Percentiles rank a stretch among this genome's conserved stretches.
Evolutionary conservation across 495 filamentous ascomycete genomes (phyloP).

Genomic region (Staphylotrichum tortipilum): DNA sequence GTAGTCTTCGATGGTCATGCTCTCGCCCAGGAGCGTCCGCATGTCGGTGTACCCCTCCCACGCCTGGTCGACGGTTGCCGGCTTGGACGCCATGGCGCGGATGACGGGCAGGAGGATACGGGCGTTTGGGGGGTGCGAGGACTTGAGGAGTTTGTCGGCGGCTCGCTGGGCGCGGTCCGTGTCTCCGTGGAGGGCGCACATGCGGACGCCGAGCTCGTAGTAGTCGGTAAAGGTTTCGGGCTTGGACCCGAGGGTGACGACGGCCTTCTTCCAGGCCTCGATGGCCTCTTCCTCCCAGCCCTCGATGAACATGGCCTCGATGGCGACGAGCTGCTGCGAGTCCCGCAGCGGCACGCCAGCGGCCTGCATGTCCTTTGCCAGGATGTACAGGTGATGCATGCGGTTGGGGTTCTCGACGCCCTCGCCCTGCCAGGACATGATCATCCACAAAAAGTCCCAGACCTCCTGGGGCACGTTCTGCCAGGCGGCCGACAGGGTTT

Average conservation of each 20-base stretch:
- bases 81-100: conserved; percentile 31
- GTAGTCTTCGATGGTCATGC: conserved; percentile 67
- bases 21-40: conserved; percentile 46
- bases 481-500: conserved; percentile 36
- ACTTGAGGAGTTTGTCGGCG: conserved; percentile 49
- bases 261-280: conserved; percentile 55
- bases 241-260: conserved; percentile 42
- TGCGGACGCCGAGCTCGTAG: conserved; percentile 60
- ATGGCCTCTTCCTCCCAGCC: conserved; percentile 53
- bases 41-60: conserved; percentile 61
- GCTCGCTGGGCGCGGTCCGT: conserved; percentile 56
- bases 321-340: conserved; percentile 53
- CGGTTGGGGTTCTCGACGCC: conserved; percentile 40
- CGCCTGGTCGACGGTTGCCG: conserved; percentile 40
- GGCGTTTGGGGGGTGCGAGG: conserved; percentile 38
- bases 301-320: conserved; percentile 54
- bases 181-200: conserved; percentile 53
- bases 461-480: conserved; percentile 38
- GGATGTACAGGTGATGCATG: conserved; percentile 48
- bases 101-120: conserved; percentile 63
- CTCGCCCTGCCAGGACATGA: conserved; percentile 30
- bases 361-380: conserved; percentile 54
- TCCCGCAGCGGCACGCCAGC: conserved; percentile 44
- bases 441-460: conserved; percentile 50
- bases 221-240: conserved; percentile 47